Evolutionary conservation across 192 early-diverging fungal species (phyloP).

Genomic region (Anaeromyces robustus): DNA sequence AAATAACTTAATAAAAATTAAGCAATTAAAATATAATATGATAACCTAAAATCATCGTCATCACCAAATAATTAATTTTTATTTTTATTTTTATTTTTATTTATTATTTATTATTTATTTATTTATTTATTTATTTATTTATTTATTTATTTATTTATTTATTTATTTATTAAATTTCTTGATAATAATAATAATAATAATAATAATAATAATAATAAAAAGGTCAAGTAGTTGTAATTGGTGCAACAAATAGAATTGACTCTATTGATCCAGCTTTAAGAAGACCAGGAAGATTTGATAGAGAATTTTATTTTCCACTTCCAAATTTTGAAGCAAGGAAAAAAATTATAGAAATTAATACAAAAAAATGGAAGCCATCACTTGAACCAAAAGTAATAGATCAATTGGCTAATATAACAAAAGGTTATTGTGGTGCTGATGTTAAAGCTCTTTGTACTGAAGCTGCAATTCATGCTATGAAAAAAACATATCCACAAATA

Average conservation of each 20-base stretch:
- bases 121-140: background rate
- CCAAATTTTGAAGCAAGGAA: slow-evolving; percentile 34
- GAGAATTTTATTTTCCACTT: slow-evolving; percentile 52
- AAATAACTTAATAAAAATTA: too few species aligned
- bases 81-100: background rate
- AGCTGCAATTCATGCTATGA: slow-evolving; percentile 49
- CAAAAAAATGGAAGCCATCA: slow-evolving; percentile 31
- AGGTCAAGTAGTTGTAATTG: slow-evolving; percentile 63
- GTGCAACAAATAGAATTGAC: slow-evolving; percentile 60
- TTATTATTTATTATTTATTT: background rate
- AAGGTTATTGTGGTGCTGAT: slow-evolving; percentile 55
- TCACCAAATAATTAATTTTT: too few species aligned
- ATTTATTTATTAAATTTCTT: too few species aligned
- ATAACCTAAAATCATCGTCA: too few species aligned
- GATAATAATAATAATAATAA: background rate
- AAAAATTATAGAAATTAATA: slow-evolving; percentile 47
- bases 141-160: too few species aligned
- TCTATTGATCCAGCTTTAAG: slow-evolving; percentile 60
- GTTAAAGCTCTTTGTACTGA: slow-evolving; percentile 54
- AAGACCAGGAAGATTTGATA: slow-evolving; percentile 53
- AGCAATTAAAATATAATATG: too few species aligned
- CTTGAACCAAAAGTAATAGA: slow-evolving; percentile 22
- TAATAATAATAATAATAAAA: background rate
- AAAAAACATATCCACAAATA: slow-evolving; percentile 50
- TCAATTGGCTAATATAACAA: slow-evolving; percentile 32